Percentiles rank a stretch among this genome's conserved stretches.
phyloP scores from a whole-genome alignment of 2,329 filamentous ascomycete genomes.

The Salinomyces thailandicus region DNA sequence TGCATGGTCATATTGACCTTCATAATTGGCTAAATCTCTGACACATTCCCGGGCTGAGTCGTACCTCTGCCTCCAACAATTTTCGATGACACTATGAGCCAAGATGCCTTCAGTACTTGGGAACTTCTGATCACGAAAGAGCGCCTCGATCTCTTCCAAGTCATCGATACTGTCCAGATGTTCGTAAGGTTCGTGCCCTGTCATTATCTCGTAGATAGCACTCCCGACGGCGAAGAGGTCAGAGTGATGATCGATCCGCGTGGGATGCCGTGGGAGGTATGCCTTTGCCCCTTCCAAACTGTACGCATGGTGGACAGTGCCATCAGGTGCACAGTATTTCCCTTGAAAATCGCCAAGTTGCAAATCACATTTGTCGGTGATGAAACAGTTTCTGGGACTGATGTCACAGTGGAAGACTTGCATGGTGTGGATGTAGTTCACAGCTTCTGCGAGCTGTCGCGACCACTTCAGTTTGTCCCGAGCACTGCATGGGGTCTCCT shows the following conservation, averaged over 20 bases:
- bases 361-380: slow-evolving; percentile 8
- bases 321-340: slow-evolving; percentile 5
- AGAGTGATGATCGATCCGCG: slow-evolving; percentile 5
- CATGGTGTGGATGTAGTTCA: slow-evolving; percentile 3
- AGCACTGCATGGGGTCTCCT: slow-evolving; percentile 3
- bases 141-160: slow-evolving; percentile 9
- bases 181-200: slow-evolving; percentile 10
- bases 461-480: slow-evolving; percentile 7
- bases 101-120: slow-evolving; percentile 6
- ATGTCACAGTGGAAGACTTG: slow-evolving; percentile 9
- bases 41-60: slow-evolving; percentile 1
- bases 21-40: neutral
- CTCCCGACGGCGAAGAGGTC: slow-evolving; percentile 9
- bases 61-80: slow-evolving; percentile 6
- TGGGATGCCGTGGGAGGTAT: slow-evolving; percentile 5
- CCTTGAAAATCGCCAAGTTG: slow-evolving; percentile 9
- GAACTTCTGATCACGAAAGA: slow-evolving; percentile 6
- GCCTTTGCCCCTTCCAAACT: slow-evolving; percentile 8
- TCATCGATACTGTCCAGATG: slow-evolving; percentile 10
- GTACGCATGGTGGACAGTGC: slow-evolving; percentile 4
- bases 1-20: no score
- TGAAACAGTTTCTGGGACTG: slow-evolving; percentile 6
- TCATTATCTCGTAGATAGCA: slow-evolving; percentile 10
- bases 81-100: slow-evolving; percentile 7
- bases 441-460: slow-evolving; percentile 8